Conservation (phyloP, 805 yeast species). For the Hanseniaspora vineae region DNA sequence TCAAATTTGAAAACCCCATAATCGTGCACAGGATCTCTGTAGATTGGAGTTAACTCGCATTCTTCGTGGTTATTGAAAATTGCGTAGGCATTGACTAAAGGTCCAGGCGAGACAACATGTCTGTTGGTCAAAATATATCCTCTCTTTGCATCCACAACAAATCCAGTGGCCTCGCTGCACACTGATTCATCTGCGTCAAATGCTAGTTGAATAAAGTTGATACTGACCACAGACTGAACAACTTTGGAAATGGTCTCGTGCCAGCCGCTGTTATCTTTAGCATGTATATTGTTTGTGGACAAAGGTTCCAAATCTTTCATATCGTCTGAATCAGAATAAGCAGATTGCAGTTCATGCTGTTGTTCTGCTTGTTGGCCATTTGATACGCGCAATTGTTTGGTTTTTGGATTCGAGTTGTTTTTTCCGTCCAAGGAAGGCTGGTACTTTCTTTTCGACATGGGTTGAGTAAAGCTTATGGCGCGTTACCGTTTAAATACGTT, state of each 20-base stretch:
- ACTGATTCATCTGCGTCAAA: conserved; percentile 77
- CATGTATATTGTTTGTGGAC: conserved; percentile 1
- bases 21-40: conserved; percentile 92
- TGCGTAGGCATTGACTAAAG: conserved; percentile 71
- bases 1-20: conserved; percentile 80
- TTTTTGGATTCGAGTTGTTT: background rate
- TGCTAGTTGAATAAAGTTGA: conserved; percentile 78
- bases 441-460: background rate
- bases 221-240: conserved; percentile 75
- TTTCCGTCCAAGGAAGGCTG: background rate
- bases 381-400: background rate
- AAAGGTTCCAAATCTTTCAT: background rate
- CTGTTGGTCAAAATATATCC: conserved; percentile 86
- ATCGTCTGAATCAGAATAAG: background rate
- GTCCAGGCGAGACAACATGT: conserved; percentile 94
- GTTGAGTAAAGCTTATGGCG: background rate
- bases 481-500: background rate
- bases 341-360: background rate
- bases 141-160: conserved; percentile 69
- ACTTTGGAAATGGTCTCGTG: conserved; percentile 69
- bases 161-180: conserved; percentile 89
- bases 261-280: conserved; percentile 41
- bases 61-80: conserved; percentile 93
- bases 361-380: background rate
- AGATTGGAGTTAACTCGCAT: conserved; percentile 71